Evolutionary conservation across 441 rosid genomes (phyloP), one percentile per base, ranked within the genome.

Genomic region (Biscutella laevigata): DNA sequence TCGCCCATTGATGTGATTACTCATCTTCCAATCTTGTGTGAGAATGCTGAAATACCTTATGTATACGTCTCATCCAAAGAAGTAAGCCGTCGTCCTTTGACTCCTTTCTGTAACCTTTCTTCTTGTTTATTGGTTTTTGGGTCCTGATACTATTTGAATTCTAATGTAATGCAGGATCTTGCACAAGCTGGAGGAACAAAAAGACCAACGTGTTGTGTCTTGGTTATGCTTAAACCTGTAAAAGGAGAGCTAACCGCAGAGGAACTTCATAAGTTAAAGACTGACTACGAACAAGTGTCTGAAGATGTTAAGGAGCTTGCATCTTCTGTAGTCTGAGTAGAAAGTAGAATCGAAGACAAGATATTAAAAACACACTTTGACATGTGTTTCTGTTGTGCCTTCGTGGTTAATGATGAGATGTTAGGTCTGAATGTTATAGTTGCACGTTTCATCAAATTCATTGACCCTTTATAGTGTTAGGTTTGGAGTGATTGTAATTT

Each of bases 1-100:
- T 85, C 92, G 51, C 96, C 98, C 3, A 92, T 92, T 10, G 98
- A 92, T 70, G 98, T 88, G 37, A 88, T 92, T 22, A 92, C 96
- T 6, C 98, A 92, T 59, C 86, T 88, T n/a, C 74, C 67, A 11
- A 24, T 70, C 57, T 50, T 70, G 35, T 65, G 71, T 7, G 71
- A 70, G 30, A 67, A 65, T 34, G 25, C 56, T 38, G 56, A 39
- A 6, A 43, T 70, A 55, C 71, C 74, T 15, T 92, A 92, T 30
- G 44, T 92, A 7, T 92, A 92, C 59, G 95, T 88, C 54, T 71
- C 88, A 14, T 83, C 96, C 1, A 92, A 88, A 76, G 98, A 92
- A 68, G 98, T 86, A 73, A 72, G 83, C 24, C 6, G 40, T 0
- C 24, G 4, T 33, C 29, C 32, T 17, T 17, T 17, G 20, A n/a